phyloP scores from a whole-genome alignment of 1,284 basidiomycete genomes.

The Cutaneotrichosporon cutaneum region DNA sequence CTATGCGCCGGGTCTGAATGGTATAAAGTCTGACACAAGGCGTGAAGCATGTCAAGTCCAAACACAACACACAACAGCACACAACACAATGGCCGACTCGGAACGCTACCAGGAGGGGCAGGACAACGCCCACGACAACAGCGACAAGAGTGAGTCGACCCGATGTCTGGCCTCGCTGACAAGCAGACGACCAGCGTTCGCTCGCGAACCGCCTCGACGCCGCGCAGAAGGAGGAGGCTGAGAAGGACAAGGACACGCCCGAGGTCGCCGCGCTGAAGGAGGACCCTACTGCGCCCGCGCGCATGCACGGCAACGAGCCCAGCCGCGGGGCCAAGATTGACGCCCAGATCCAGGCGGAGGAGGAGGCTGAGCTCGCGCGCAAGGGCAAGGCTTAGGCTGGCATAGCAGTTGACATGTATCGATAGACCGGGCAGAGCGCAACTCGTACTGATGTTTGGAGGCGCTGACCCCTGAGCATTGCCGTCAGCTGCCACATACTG shows the following conservation, averaged over 20 bases:
- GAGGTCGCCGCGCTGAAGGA: constrained; percentile 19
- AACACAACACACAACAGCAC: not conserved
- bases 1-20: too few relatives aligned
- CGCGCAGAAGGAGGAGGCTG: constrained; percentile 6
- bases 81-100: not conserved
- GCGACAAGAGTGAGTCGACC: constrained; percentile 13
- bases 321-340: constrained; percentile 23
- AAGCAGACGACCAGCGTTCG: constrained; percentile 14
- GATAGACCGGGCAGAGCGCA: too few relatives aligned
- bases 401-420: not conserved
- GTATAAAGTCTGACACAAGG: too few relatives aligned
- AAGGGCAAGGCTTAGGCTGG: constrained; percentile 15
- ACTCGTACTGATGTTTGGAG: too few relatives aligned
- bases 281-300: constrained; percentile 18
- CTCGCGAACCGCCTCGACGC: constrained; percentile 14
- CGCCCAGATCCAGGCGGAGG: constrained; percentile 17
- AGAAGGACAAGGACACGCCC: constrained; percentile 13
- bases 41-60: too few relatives aligned
- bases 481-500: too few relatives aligned
- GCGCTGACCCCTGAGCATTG: too few relatives aligned
- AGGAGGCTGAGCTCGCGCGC: constrained; percentile 21
- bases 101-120: constrained; percentile 7
- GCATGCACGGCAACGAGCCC: constrained; percentile 23
- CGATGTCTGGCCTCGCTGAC: not conserved
- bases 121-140: constrained; percentile 9